Base-by-base conservation (phyloP, 768 basidiomycete genomes). In the Auricularia sp. region DNA sequence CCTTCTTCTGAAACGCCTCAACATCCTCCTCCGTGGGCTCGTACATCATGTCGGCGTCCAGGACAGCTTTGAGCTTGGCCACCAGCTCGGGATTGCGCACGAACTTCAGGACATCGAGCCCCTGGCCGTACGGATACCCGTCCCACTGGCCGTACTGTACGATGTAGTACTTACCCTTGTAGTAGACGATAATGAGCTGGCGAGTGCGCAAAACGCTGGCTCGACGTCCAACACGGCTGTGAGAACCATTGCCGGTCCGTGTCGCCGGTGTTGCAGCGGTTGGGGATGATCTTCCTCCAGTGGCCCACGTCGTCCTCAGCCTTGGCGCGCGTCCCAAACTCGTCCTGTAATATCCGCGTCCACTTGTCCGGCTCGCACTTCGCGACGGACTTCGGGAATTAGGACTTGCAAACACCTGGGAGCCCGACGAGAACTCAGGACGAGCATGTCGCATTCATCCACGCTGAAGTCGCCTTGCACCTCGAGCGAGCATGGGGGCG, bases 401-500 rank as follows among this genome's bases (percentile, higher is more conserved):
- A 83, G 0, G 83, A 81, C 70, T 86, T 86, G 29, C 84, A 84
- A 0, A 84, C 81, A 2, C 85, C 85, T 1, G 85, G 84, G 3
- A 85, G 78, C 7, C 85, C 84, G 5, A 85, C 83, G n/a, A 86
- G 72, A 23, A 23, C 23, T 23, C 23, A 23, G 23, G 12, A 86
- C 64, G 68, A 84, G 74, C 6, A 87, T 71, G 64, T 84, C 80
- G 43, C 66, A 71, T 12, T 71, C 66, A 6, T 68, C 71, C 2
- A 80, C 68, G 11, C 7, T 12, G 34, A 59, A 35, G 1, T 66
- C 67, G 1, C 82, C 83, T 66, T 79, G 77, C 35, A 83, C 71
- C 60, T 78, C 78, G 64, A 82, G 67, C 12, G 78, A 67, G 64
- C 79, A 81, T 1, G 83, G 79, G 0, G 74, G 72, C 0, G 83